phyloP scores from a whole-genome alignment of 306 rosid species.

The Mimosa pudica region DNA sequence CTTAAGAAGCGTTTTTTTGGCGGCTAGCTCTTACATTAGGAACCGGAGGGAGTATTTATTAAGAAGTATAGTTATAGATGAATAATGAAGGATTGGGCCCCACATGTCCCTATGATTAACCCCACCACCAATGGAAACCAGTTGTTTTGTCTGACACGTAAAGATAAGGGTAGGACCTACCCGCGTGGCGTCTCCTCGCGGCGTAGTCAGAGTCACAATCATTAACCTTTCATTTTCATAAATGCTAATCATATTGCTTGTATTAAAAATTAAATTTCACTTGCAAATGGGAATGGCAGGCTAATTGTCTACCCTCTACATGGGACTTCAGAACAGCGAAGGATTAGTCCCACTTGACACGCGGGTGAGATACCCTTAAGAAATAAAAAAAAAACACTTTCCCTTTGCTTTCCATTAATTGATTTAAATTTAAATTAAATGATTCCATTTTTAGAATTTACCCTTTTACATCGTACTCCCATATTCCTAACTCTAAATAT shows the following conservation, averaged over 20 bases:
- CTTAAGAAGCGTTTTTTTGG: too few relatives aligned
- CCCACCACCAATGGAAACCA: slow-evolving; percentile 14
- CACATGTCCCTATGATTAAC: background rate
- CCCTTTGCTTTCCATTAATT: background rate
- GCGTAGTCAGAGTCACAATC: slow-evolving; percentile 8
- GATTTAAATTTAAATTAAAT: background rate
- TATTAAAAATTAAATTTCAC: too few relatives aligned
- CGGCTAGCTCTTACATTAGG: too few relatives aligned
- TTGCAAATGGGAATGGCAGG: too few relatives aligned
- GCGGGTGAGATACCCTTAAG: too few relatives aligned
- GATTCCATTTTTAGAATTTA: background rate
- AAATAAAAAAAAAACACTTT: too few relatives aligned
- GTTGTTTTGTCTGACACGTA: slow-evolving; percentile 33
- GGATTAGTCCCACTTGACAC: too few relatives aligned
- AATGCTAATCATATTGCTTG: slow-evolving; percentile 15
- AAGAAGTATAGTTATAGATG: background rate
- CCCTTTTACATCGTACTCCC: too few relatives aligned
- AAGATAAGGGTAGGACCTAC: slow-evolving; percentile 33
- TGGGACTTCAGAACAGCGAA: too few relatives aligned
- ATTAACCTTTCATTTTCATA: slow-evolving; percentile 1
- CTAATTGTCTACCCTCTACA: too few relatives aligned
- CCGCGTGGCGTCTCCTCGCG: slow-evolving; percentile 45
- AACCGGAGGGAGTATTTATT: too few relatives aligned
- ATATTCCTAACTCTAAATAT: too few relatives aligned
- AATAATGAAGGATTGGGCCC: background rate